phyloP scores from a whole-genome alignment of 2,329 filamentous ascomycete species.

The Colletotrichum spinosum region DNA sequence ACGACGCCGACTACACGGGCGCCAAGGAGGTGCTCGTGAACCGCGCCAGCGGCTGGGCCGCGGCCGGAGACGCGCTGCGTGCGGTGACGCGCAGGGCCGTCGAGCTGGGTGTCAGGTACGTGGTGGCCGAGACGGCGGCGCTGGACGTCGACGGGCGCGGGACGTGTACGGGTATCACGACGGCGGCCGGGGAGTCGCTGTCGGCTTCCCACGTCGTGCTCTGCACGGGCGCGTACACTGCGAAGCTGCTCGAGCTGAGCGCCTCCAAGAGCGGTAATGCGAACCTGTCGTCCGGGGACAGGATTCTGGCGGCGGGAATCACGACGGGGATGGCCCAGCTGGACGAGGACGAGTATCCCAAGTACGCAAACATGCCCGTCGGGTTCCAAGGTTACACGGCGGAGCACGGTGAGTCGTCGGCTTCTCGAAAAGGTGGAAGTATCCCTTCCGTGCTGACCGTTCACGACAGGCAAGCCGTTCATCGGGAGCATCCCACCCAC shows the following conservation, averaged over 20 bases:
- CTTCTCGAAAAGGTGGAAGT: conserved; percentile 41
- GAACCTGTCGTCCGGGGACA: conserved; percentile 62
- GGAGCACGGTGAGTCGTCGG: conserved; percentile 43
- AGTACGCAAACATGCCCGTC: conserved; percentile 62
- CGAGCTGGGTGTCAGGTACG: conserved; percentile 69
- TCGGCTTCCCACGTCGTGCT: conserved; percentile 64
- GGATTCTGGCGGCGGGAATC: conserved; percentile 70
- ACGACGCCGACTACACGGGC: conserved; percentile 68
- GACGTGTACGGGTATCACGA: conserved; percentile 60
- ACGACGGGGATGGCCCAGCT: conserved; percentile 69
- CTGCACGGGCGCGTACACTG: conserved; percentile 69
- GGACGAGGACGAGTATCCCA: conserved; percentile 56
- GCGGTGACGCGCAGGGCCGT: conserved; percentile 65
- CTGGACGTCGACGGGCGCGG: conserved; percentile 56
- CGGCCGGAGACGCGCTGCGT: conserved; percentile 68
- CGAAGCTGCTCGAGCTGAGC: conserved; percentile 64
- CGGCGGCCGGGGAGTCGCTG: conserved; percentile 56
- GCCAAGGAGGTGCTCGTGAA: conserved; percentile 72
- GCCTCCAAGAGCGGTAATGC: conserved; percentile 58
- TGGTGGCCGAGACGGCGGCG: conserved; percentile 61
- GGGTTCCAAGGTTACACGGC: conserved; percentile 55
- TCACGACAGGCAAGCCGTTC: conserved; percentile 58
- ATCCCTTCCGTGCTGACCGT: conserved; percentile 34
- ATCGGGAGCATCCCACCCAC: conserved; percentile 70
- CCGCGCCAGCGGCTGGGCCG: conserved; percentile 71